Evolutionary conservation across 257 asterid genomes (phyloP).

Genomic region (Solanum pennellii): DNA sequence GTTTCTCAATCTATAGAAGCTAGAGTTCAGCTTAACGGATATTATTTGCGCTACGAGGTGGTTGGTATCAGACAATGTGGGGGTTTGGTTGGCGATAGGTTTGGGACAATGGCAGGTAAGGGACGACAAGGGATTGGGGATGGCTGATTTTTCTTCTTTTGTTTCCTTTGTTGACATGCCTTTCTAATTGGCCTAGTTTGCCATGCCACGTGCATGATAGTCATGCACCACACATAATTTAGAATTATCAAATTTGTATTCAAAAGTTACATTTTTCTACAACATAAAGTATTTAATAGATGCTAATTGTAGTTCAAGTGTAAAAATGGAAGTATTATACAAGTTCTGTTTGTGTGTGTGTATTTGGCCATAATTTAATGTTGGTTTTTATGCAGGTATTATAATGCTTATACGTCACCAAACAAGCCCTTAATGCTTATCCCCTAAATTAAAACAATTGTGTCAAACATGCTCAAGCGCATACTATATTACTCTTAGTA

Average conservation of each 20-base stretch:
- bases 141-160: background rate
- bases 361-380: background rate
- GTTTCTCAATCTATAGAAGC: constrained; percentile 50
- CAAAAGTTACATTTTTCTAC: background rate
- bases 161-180: background rate
- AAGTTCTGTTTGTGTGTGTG: background rate
- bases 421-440: background rate
- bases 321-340: background rate
- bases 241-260: background rate
- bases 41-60: constrained; percentile 43
- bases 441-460: background rate
- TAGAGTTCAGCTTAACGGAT: constrained; percentile 55
- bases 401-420: background rate
- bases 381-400: background rate
- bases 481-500: background rate
- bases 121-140: background rate
- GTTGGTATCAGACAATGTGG: constrained; percentile 32
- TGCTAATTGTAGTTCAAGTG: background rate
- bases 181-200: background rate
- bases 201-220: background rate
- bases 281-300: background rate
- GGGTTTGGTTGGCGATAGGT: background rate
- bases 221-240: background rate
- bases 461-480: background rate
- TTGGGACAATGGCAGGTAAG: background rate